These are phyloP conservation scores for Leptographium galeiforme DNA, from an alignment of 2,329 filamentous ascomycete genomes.

Conservation along the genomic window DNA sequence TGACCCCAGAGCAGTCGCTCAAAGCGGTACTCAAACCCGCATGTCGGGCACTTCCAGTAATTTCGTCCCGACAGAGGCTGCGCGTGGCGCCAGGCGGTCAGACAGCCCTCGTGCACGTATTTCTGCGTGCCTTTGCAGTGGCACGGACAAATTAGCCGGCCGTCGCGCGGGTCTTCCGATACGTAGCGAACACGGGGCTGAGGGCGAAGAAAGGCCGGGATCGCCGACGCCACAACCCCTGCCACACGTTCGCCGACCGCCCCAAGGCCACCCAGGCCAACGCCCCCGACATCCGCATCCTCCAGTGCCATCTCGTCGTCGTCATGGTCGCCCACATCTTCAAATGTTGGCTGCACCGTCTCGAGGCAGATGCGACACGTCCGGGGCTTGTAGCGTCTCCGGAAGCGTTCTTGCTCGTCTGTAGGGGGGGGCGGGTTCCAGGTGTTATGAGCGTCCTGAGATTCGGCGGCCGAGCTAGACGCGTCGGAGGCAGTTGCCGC, in stretches of 20 bases:
- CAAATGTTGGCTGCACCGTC: conserved; percentile 36
- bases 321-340: conserved; percentile 13
- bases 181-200: conserved; percentile 39
- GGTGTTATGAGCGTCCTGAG: not conserved
- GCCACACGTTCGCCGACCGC: conserved; percentile 2
- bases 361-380: conserved; percentile 88
- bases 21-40: conserved; percentile 69
- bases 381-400: conserved; percentile 49
- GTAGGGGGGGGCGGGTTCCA: conserved; percentile 4
- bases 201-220: conserved; percentile 18
- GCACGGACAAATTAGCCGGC: conserved; percentile 77
- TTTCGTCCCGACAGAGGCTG: conserved; percentile 53
- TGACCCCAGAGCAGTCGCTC: conserved; percentile 63
- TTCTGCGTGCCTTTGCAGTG: conserved; percentile 85
- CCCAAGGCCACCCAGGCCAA: not conserved
- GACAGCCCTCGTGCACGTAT: conserved; percentile 87
- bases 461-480: not conserved
- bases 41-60: conserved; percentile 81
- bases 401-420: conserved; percentile 4
- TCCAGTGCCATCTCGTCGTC: not conserved
- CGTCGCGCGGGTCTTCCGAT: conserved; percentile 59
- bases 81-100: conserved; percentile 68
- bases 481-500: not conserved
- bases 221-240: conserved; percentile 8
- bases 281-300: not conserved